phyloP scores from a whole-genome alignment of 192 early-diverging fungal genomes.

The Backusella psychrophila region DNA sequence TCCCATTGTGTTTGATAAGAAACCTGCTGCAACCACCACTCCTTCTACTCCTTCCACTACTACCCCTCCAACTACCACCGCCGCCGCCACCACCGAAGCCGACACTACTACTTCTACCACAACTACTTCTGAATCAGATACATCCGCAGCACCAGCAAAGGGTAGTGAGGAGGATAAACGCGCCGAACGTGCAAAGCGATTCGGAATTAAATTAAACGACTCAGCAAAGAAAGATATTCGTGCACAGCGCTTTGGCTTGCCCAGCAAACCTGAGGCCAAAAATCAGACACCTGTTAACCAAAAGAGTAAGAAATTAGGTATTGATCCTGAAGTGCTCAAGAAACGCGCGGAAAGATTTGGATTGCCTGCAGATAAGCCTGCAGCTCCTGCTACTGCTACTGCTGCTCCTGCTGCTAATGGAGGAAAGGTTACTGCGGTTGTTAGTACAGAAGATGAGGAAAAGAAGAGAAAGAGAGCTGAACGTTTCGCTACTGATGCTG shows the following conservation, averaged over 20 bases:
- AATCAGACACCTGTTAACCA: background rate
- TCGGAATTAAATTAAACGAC: constrained; percentile 48
- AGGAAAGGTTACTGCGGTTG: background rate
- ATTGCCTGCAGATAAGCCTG: constrained; percentile 32
- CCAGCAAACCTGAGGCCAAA: constrained; percentile 19
- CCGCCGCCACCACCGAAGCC: background rate
- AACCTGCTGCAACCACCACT: constrained; percentile 6
- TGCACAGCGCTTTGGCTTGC: constrained; percentile 54
- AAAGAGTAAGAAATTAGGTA: background rate
- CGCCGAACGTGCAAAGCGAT: constrained; percentile 38
- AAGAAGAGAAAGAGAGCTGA: constrained; percentile 65
- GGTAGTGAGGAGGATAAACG: constrained; percentile 18
- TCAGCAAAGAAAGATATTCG: constrained; percentile 47
- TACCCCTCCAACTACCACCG: background rate
- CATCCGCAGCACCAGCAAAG: constrained; percentile 12
- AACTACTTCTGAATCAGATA: background rate
- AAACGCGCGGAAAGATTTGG: constrained; percentile 56
- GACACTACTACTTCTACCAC: background rate
- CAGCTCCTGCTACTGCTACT: too few species aligned
- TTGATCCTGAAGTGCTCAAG: constrained; percentile 51
- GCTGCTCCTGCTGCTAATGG: background rate
- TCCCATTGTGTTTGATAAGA: constrained; percentile 36
- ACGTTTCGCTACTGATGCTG: constrained; percentile 34
- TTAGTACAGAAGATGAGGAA: constrained; percentile 55
- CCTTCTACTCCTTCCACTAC: constrained; percentile 12